Evolutionary conservation across 176 grass and related monocot species (phyloP), one percentile per base, ranked within the genome.

Genomic region (Typha latifolia): DNA sequence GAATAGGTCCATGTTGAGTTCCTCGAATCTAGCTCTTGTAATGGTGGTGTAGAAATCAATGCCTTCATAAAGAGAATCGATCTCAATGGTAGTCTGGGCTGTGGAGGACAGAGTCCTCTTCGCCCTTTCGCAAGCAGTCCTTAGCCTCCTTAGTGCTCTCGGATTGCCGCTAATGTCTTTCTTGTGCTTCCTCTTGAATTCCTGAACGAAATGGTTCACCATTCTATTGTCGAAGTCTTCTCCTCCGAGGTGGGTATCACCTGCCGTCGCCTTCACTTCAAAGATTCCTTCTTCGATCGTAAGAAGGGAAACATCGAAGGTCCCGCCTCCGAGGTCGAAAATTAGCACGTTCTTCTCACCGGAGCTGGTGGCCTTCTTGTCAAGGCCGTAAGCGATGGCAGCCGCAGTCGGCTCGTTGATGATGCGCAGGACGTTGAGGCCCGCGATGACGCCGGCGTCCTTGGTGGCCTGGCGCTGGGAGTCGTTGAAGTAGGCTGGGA

Each of bases 271-370:
- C 74, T 96, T 96, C 47, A 96, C 91, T 67, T 96, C 87, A 12
- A 96, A 96, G 69, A 96, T 96, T 5, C 91, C 91, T 55, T 96
- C 87, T 66, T 96, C 91, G 16, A 96, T 96, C 19, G 87, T 96
- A 49, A 96, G 87, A 0, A 96, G 77, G 0, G 92, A 96, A 48
- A 96, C 92, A 67, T 96, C 87, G 4, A 91, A 91, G 0, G 92
- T 96, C 63, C 91, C 91, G 1, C 87, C 91, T 2, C 91, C 91
- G 0, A 90, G 84, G 70, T 96, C 91, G 6, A 90, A 96, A 69
- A 95, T 95, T 26, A 89, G 78, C 51, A 95, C 86, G 47, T 90
- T 89, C 77, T 95, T 95, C 80, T 95, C 86, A 3, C 90, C 86
- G 0, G 77, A 43, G 43, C 82, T 89, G 67, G 2, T 73, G 8